Evolutionary conservation across 352 stramenopile genomes (phyloP), one percentile per base, ranked within the genome.

Genomic region (Lagenidium giganteum): DNA sequence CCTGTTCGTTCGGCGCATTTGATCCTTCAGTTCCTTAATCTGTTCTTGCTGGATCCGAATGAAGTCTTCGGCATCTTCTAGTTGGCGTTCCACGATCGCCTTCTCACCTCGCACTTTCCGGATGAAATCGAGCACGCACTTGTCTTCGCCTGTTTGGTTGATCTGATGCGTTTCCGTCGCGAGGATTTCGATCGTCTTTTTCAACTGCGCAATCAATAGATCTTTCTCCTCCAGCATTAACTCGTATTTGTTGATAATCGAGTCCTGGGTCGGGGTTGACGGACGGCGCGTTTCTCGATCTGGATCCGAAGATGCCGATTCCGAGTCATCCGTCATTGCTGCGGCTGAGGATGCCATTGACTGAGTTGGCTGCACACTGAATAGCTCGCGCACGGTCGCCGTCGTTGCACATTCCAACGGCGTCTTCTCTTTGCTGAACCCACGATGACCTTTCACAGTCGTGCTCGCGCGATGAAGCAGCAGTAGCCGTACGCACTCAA

Each of bases 201-300:
- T 83, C 39, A 94, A 61, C 43, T 94, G 79, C 12, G 64, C 68
- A 17, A 92, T 81, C 5, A 94, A 49, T 40, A 89, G 27, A 51
- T 94, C 72, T 35, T 92, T 92, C 45, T 94, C 82, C 57, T 94
- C 82, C 5, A 94, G 51, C 33, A 90, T 70, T 48, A 85, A 46
- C 46, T 61, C 46, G 29, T 54, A 48, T 27, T 64, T 64, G 24
- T 42, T 35, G 14, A 42, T 22, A 26, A 57, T n/a, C 2, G 28
- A 24, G 8, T 34, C 40, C 5, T 36, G 7, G 41, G 21, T 26
- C 14, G 5, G 8, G 7, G 25, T 14, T 14, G 18, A 27, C 30
- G 41, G 20, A 6, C 25, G n/a, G 37, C 43, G 7, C 8, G 22
- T 4, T n/a, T 16, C 29, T 53, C 20, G 38, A 8, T 32, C 18